Conservation (phyloP, 148 eudicot species). For the Nepenthes gracilis region DNA sequence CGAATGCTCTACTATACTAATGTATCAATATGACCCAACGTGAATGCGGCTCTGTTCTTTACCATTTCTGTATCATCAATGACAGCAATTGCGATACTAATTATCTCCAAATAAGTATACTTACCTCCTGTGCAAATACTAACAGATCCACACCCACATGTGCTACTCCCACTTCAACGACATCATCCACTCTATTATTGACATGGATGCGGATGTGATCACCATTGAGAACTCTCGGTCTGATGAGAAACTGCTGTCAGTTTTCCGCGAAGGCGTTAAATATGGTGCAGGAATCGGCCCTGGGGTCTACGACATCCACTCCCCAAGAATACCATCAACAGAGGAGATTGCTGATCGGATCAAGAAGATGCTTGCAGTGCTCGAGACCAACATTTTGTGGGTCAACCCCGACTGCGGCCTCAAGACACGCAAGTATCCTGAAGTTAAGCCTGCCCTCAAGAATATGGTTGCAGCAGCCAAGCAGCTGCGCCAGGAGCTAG, state of each 20-base stretch:
- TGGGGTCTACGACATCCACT: slow-evolving; percentile 57
- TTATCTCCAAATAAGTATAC: no score
- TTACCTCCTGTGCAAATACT: not conserved
- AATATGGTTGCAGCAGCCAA: slow-evolving; percentile 37
- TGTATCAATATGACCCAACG: no score
- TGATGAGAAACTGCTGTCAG: slow-evolving; percentile 93
- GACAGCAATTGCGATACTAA: no score
- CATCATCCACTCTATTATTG: slow-evolving; percentile 93
- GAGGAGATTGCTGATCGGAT: slow-evolving; percentile 26
- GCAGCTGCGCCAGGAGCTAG: slow-evolving; percentile 12
- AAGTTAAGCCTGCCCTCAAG: slow-evolving; percentile 25
- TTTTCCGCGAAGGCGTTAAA: slow-evolving; percentile 94
- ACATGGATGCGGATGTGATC: slow-evolving; percentile 98
- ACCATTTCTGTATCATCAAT: no score
- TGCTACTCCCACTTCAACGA: slow-evolving; percentile 98
- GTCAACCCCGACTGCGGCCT: slow-evolving; percentile 35
- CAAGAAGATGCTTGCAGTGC: slow-evolving; percentile 26
- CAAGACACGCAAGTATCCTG: slow-evolving; percentile 28
- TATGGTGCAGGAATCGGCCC: slow-evolving; percentile 98
- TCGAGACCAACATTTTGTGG: slow-evolving; percentile 27
- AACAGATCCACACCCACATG: slow-evolving; percentile 98
- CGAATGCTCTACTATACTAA: no score
- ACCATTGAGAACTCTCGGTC: slow-evolving; percentile 98
- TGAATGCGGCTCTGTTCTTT: no score
- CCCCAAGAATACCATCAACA: slow-evolving; percentile 30